These are phyloP conservation scores for Rheum nobile DNA, from an alignment of 148 eudicot genomes.

Conservation along the genomic window DNA sequence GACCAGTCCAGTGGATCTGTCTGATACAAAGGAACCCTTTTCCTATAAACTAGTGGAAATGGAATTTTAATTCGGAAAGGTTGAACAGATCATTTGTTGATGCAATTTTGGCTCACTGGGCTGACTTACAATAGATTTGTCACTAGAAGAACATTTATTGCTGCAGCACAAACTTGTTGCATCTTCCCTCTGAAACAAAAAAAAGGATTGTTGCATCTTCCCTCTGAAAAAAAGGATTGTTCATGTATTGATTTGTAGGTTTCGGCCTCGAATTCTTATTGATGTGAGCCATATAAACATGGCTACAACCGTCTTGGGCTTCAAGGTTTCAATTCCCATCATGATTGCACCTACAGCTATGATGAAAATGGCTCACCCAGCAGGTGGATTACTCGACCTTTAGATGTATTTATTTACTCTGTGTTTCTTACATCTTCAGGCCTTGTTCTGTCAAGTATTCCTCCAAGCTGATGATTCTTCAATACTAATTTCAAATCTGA, in stretches of 20 bases:
- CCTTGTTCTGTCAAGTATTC: neutral
- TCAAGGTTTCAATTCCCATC: conserved; percentile 82
- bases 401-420: neutral
- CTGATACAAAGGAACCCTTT: neutral
- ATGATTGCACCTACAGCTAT: conserved; percentile 93
- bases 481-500: neutral
- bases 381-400: conserved; percentile 29
- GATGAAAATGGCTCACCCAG: conserved; percentile 91
- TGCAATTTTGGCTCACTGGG: neutral
- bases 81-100: neutral
- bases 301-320: conserved; percentile 58
- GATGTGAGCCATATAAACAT: conserved; percentile 71
- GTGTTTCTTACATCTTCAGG: neutral
- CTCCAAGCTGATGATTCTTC: neutral
- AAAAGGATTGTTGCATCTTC: neutral
- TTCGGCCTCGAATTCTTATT: conserved; percentile 74
- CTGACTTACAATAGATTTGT: neutral
- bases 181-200: neutral
- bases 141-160: neutral
- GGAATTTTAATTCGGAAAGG: neutral
- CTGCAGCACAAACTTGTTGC: neutral
- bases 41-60: neutral
- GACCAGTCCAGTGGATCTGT: neutral
- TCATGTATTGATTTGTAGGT: conserved; percentile 24
- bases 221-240: neutral